phyloP scores from a whole-genome alignment of 192 early-diverging fungal species.

The Cladochytrium replicatum region DNA sequence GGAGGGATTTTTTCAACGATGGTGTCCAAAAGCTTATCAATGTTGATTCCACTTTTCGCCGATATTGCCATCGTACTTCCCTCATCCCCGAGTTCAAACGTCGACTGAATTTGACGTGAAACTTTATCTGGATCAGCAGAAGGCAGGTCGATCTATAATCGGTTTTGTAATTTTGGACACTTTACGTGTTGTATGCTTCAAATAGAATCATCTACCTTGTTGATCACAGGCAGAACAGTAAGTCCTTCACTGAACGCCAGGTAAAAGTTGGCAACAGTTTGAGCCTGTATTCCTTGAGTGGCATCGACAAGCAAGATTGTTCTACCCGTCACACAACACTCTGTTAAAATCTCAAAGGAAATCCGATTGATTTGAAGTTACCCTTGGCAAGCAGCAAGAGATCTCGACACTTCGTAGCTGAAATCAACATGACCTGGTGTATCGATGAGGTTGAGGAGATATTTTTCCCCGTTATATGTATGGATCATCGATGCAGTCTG shows the following conservation, averaged over 20 bases:
- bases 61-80: constrained; percentile 59
- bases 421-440: constrained; percentile 91
- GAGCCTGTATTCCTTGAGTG: constrained; percentile 91
- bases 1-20: constrained; percentile 73
- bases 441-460: constrained; percentile 91
- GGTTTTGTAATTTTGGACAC: no score
- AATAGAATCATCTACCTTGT: constrained; percentile 51
- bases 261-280: constrained; percentile 96
- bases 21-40: constrained; percentile 57
- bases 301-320: constrained; percentile 88
- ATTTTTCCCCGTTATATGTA: constrained; percentile 62
- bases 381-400: constrained; percentile 89
- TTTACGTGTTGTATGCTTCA: not conserved
- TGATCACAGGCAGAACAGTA: constrained; percentile 79
- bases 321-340: not conserved
- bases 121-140: constrained; percentile 73
- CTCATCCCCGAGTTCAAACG: constrained; percentile 71
- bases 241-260: constrained; percentile 83
- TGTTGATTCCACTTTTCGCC: constrained; percentile 65
- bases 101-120: constrained; percentile 65
- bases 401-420: constrained; percentile 90
- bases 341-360: not conserved
- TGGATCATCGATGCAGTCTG: constrained; percentile 91
- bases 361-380: no score
- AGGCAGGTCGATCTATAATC: constrained; percentile 70